phyloP scores from a whole-genome alignment of 257 asterid genomes.

The Salvia miltiorrhiza region DNA sequence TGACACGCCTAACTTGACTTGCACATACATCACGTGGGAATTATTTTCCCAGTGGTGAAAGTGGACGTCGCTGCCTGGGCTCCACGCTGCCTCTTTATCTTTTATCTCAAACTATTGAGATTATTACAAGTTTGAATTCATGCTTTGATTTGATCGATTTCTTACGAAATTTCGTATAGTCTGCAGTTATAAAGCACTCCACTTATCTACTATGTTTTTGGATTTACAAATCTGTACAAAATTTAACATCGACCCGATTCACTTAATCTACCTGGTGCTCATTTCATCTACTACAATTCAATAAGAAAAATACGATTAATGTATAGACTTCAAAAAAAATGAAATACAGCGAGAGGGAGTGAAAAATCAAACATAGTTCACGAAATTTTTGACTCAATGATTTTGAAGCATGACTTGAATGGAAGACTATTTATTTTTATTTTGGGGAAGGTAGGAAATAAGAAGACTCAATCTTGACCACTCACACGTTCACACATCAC shows the following conservation, averaged over 20 bases:
- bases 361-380: neutral
- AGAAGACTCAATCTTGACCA: neutral
- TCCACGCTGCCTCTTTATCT: constrained; percentile 20
- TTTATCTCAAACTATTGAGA: neutral
- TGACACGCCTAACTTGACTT: constrained; percentile 8
- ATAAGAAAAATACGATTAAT: too few species aligned
- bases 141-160: neutral
- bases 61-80: constrained; percentile 13
- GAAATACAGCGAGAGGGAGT: too few species aligned
- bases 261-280: too few species aligned
- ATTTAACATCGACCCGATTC: too few species aligned
- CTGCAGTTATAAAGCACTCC: too few species aligned
- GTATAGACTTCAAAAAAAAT: too few species aligned
- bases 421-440: neutral
- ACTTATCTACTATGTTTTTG: too few species aligned
- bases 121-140: neutral
- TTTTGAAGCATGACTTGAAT: neutral
- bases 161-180: neutral
- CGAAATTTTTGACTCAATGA: neutral
- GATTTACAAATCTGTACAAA: too few species aligned
- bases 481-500: neutral
- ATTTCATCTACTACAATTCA: too few species aligned
- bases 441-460: too few species aligned
- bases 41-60: neutral
- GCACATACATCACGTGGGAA: constrained; percentile 31